Base-by-base conservation (phyloP, 352 stramenopile species). In the Globisporangium alternatum region DNA sequence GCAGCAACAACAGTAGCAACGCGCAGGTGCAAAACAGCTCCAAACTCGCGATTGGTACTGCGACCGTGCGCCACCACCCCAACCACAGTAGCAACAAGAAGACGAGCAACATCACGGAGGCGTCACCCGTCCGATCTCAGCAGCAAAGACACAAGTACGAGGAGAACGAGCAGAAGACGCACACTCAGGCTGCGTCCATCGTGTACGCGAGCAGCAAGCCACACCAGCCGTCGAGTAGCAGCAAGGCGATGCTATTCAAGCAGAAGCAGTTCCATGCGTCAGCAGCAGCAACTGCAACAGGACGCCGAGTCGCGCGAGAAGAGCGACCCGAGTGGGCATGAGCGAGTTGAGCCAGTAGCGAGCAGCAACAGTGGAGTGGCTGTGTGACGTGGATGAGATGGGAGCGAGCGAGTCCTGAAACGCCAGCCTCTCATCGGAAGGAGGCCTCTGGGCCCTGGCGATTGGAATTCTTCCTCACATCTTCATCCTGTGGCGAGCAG, bases 61-160 rank as follows among this genome's bases (percentile, higher is more conserved):
- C 44, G 21, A 45, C 25, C 2, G 54, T 56, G 48, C 25, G 10
- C 9, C 57, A 63, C 44, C 57, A 63, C 57, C 57, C 43, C 3
- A 63, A 63, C 57, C 57, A 63, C 57, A 63, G 57, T 44, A 63
- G 57, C 60, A 60, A 51, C 41, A 51, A 54, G 22, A 60, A 43
- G 37, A 44, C 39, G 21, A 31, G 19, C 30, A 39, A 41, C n/a
- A 39, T 1, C 8, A 19, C 43, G 21, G 5, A 12, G 43, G 10
- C 17, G 21, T 48, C 43, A 48, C 19, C 43, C 21, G 43, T 48
- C 6, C 43, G 19, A 48, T 17, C 12, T 22, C 28, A 41, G 13
- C 30, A 61, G 37, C 39, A 44, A 9, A 41, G 8, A 8, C 35
- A 35, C 13, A 30, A 45, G 60, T 55, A 37, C 22, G 19, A 21